Base-by-base conservation (phyloP, 2,329 filamentous ascomycete genomes). In the Ophiostoma ips region DNA sequence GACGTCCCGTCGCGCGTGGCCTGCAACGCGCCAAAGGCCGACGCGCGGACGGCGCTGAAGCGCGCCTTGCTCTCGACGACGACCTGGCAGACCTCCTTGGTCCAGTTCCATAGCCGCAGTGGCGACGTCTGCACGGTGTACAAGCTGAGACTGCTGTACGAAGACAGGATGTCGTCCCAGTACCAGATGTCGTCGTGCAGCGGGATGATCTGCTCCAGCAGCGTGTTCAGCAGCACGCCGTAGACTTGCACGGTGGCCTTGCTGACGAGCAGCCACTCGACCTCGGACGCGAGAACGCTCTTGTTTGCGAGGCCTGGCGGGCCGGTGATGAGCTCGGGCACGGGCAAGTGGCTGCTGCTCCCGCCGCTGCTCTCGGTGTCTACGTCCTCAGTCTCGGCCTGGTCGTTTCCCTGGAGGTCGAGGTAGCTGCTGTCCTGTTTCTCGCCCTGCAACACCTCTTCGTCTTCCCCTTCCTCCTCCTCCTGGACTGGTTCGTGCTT, bases 201-300 rank as follows among this genome's bases (percentile, higher is more conserved):
- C 0, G 83, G 83, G 11, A 90, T 80, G 11, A 88, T 94, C 58
- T 92, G 84, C 50, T 90, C 83, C 11, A 95, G 67, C 3, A 96
- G 73, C 0, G 77, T 80, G 57, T 81, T 81, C 57, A 95, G 70
- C 37, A 94, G 75, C 46, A 86, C 69, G 4, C 90, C 90, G 60
- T 95, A 94, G 1, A 84, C 81, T 61, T 95, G 90, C n/a, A 89
- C 79, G 0, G 89, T 86, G 5, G 89, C 89, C 64, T 96, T 98
- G 65, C 84, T 87, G 30, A 94, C 76, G 15, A 95, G 71, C 21
- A 95, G 68, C 92, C 92, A 96, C 64, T 94, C 84, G 46, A 95
- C 74, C 59, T 95, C 86, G 47, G 76, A 73, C 61, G 88, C 82
- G 59, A 86, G 83, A 16, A 70, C 67, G 51, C 60, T 70, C 56